Evolutionary conservation across 805 yeast species (phyloP), one percentile per base, ranked within the genome.

Genomic region (Helenozyma baotianmanensis): DNA sequence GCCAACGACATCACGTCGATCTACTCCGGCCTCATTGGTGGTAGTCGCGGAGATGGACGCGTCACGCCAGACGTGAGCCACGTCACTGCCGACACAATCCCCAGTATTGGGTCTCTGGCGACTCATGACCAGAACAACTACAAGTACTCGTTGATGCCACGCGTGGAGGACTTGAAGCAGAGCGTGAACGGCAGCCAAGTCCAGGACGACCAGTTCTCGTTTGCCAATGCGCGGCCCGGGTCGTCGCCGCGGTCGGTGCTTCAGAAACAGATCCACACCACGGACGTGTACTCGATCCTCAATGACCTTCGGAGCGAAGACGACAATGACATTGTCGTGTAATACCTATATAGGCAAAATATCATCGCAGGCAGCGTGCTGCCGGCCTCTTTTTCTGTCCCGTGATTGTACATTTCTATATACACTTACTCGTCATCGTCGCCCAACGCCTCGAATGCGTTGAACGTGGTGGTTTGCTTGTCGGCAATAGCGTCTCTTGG

Each of bases 401-500:
- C 19, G 19, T 17, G 19, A 17, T 17, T 17, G 19, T 29, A 19
- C 28, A 26, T 31, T 35, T 12, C 30, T 41, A 41, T 38, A 23
- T 37, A 39, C 38, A 33, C 36, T 39, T 39, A 38, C 26, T 51
- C 68, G 30, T 70, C 74, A 17, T 72, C 80, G 28, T 68, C 80
- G 18, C 74, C 82, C 52, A 84, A 74, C 16, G 90, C 90, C 47
- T 80, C 88, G 56, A 84, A 84, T 4, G 92, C 90, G 58, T 84
- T 84, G 70, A 83, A 84, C 14, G 75, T 69, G 27, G 70, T 68
- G 40, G 76, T 75, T 41, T 75, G 82, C 43, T 79, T 75, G 43
- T 80, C 86, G 24, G 86, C 77, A 48, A 76, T 68, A 39, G 78
- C 70, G 55, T 83, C 90, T 55, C 81, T 76, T 14, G 83, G 68